Percentiles rank a stretch among this genome's conserved stretches.
These are phyloP conservation scores for Fistulinella staudtii DNA, from an alignment of 1,284 basidiomycete genomes.

Conservation along the genomic window DNA sequence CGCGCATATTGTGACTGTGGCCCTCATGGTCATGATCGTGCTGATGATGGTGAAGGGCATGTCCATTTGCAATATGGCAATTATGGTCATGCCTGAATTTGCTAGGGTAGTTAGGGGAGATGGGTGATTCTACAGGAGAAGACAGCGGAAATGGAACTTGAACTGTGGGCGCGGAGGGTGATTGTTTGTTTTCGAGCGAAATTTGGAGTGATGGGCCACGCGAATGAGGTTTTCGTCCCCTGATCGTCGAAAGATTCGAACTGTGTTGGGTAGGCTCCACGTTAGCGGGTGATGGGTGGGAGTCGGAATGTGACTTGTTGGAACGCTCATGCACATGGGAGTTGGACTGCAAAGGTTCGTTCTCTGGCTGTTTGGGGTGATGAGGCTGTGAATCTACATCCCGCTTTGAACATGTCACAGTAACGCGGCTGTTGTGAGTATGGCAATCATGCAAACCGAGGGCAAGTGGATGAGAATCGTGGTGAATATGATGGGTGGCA, in stretches of 20 bases:
- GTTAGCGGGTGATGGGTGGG: slow-evolving; percentile 19
- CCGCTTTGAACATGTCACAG: slow-evolving; percentile 6
- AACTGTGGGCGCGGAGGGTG: slow-evolving; percentile 66
- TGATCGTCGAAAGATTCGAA: slow-evolving; percentile 20
- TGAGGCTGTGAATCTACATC: slow-evolving; percentile 29
- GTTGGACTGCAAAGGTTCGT: slow-evolving; percentile 15
- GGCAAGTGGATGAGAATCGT: slow-evolving; percentile 33
- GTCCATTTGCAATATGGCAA: slow-evolving; percentile 40
- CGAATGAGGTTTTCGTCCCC: slow-evolving; percentile 33
- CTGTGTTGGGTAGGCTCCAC: slow-evolving; percentile 6
- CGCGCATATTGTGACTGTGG: slow-evolving; percentile 98
- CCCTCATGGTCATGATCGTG: slow-evolving; percentile 64
- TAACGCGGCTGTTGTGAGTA: slow-evolving; percentile 10
- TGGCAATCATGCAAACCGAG: slow-evolving; percentile 13
- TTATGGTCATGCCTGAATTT: slow-evolving; percentile 32
- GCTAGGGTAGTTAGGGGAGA: slow-evolving; percentile 35
- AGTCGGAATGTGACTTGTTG: slow-evolving; percentile 33
- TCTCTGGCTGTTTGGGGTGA: slow-evolving; percentile 13
- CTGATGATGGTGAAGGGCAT: slow-evolving; percentile 38
- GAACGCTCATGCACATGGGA: slow-evolving; percentile 17
- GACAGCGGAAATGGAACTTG: slow-evolving; percentile 60
- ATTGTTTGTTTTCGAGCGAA: slow-evolving; percentile 31
- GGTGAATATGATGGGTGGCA: slow-evolving; percentile 23
- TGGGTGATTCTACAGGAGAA: slow-evolving; percentile 33
- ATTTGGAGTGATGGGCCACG: slow-evolving; percentile 33